These are phyloP conservation scores for Mollisiaceae sp. DNA, from an alignment of 2,329 filamentous ascomycete genomes.

Conservation along the genomic window DNA sequence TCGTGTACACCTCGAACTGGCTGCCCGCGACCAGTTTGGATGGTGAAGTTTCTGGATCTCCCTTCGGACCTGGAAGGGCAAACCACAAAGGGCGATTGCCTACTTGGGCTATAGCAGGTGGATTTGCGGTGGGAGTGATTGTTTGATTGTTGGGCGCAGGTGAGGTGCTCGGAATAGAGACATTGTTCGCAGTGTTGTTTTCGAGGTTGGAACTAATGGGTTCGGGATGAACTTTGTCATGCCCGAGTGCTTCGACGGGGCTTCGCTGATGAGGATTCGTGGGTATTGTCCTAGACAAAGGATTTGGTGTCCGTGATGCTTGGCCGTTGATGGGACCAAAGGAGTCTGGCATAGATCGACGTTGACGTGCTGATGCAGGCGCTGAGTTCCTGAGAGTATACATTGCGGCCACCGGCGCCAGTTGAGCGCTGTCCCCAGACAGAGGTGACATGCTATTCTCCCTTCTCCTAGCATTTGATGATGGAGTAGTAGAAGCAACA, in stretches of 20 bases:
- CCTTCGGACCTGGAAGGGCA: neutral
- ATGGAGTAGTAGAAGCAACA: neutral
- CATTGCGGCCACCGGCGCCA: neutral
- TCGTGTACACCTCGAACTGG: neutral
- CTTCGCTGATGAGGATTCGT: neutral
- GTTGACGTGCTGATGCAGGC: neutral
- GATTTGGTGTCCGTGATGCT: neutral
- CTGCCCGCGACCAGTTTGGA: neutral
- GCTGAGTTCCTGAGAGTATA: neutral
- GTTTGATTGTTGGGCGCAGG: neutral
- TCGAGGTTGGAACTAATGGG: neutral
- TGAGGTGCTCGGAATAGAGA: neutral
- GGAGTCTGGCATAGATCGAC: neutral
- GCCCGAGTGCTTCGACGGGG: neutral
- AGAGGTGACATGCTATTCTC: neutral
- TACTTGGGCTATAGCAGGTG: neutral
- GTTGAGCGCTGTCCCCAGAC: neutral
- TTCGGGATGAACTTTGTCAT: neutral
- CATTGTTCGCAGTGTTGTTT: neutral
- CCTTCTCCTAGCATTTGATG: neutral
- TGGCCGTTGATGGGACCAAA: neutral
- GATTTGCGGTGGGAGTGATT: neutral
- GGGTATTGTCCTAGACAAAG: neutral
- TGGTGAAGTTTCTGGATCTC: neutral
- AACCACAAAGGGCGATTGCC: neutral